phyloP scores from a whole-genome alignment of 2,329 filamentous ascomycete genomes.

The Diaporthe nobilis region DNA sequence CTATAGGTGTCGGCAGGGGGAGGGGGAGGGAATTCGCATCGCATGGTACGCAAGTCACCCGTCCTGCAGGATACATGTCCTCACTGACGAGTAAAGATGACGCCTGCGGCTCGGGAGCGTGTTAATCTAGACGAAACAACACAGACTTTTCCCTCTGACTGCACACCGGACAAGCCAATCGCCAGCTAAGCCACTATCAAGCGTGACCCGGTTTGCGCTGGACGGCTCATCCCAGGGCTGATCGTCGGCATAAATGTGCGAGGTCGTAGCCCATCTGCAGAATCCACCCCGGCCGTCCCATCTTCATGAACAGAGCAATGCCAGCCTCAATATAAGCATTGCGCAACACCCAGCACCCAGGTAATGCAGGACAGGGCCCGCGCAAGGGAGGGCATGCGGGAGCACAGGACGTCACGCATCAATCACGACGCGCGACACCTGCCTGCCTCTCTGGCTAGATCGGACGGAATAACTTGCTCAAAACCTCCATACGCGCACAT shows the following conservation, averaged over 20 bases:
- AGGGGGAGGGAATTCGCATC: background rate
- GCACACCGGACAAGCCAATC: constrained; percentile 14
- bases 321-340: constrained; percentile 25
- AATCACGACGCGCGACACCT: constrained; percentile 17
- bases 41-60: constrained; percentile 21
- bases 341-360: constrained; percentile 13
- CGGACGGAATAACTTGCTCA: constrained; percentile 30
- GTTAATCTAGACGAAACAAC: constrained; percentile 27
- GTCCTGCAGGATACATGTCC: constrained; percentile 10
- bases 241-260: constrained; percentile 31
- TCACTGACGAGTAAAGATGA: constrained; percentile 2
- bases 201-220: background rate
- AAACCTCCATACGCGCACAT: constrained; percentile 10
- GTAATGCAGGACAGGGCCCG: background rate
- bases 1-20: constrained; percentile 13
- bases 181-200: background rate
- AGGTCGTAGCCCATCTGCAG: constrained; percentile 2
- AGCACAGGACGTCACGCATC: constrained; percentile 23
- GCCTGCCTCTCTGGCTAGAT: background rate
- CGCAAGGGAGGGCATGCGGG: constrained; percentile 4
- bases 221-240: constrained; percentile 29
- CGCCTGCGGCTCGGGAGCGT: constrained; percentile 23
- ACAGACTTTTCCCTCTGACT: constrained; percentile 9
- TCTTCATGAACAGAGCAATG: constrained; percentile 14
- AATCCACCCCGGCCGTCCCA: constrained; percentile 19